Evolutionary conservation across 257 asterid genomes (phyloP).

Genomic region (Penstemon newberryi): DNA sequence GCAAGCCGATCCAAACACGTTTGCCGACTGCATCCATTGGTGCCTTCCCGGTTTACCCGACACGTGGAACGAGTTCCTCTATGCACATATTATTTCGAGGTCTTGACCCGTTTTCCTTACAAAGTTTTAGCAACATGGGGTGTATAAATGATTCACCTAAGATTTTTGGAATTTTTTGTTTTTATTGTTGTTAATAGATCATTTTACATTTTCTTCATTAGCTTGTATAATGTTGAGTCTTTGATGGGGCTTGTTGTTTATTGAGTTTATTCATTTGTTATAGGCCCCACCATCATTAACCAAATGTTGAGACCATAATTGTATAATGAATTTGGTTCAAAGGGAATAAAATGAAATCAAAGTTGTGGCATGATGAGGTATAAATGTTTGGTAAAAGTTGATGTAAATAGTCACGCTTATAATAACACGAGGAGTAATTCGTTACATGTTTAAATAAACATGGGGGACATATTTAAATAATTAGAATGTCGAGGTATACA

Average conservation of each 20-base stretch:
- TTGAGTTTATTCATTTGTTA: too few species aligned
- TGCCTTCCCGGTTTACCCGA: conserved; percentile 90
- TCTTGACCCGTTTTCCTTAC: conserved; percentile 24
- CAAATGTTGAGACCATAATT: conserved; percentile 18
- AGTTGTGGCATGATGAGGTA: background rate
- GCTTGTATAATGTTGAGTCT: conserved; percentile 1
- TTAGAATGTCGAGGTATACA: too few species aligned
- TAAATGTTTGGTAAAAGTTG: too few species aligned
- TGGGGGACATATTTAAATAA: too few species aligned
- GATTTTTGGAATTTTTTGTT: background rate
- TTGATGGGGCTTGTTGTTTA: conserved; percentile 1
- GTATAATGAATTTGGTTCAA: conserved; percentile 24
- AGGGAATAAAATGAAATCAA: conserved; percentile 19
- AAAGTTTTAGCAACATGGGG: conserved; percentile 18
- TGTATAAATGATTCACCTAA: conserved; percentile 18
- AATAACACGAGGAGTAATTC: too few species aligned
- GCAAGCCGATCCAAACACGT: conserved; percentile 60
- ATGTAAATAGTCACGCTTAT: too few species aligned
- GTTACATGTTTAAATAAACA: too few species aligned
- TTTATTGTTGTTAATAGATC: conserved; percentile 15
- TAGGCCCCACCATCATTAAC: background rate
- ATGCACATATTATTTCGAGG: conserved; percentile 33
- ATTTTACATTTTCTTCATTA: conserved; percentile 14
- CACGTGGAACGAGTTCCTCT: conserved; percentile 78
- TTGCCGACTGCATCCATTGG: conserved; percentile 89